Evolutionary conservation across 2,329 filamentous ascomycete genomes (phyloP).

Genomic region (Pseudocercospora eumusae): DNA sequence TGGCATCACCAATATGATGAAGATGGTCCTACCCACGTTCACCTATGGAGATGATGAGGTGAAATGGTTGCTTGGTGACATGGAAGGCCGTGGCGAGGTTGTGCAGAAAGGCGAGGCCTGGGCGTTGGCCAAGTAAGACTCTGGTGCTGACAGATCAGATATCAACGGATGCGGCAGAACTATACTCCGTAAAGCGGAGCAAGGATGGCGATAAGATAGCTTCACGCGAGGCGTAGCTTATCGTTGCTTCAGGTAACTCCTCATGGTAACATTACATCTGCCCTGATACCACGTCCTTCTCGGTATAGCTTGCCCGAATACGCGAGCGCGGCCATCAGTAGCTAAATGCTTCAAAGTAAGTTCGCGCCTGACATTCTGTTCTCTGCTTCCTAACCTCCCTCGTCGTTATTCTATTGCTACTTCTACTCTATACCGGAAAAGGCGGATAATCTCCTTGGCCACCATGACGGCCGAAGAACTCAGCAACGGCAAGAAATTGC

Average conservation of each 20-base stretch:
- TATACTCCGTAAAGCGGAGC: slow-evolving; percentile 2
- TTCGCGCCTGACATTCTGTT: background rate
- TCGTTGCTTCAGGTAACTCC: slow-evolving; percentile 7
- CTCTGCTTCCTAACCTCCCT: background rate
- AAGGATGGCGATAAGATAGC: slow-evolving; percentile 9
- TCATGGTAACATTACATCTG: background rate
- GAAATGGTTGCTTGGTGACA: slow-evolving; percentile 73
- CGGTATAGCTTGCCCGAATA: background rate
- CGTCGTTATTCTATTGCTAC: no score
- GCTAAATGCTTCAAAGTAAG: background rate
- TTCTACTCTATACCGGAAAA: background rate
- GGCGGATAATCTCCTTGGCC: background rate
- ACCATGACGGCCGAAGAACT: background rate
- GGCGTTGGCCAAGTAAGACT: slow-evolving; percentile 24
- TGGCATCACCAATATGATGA: slow-evolving; percentile 90
- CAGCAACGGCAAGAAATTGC: slow-evolving; percentile 15
- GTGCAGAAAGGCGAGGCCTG: slow-evolving; percentile 44
- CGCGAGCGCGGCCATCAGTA: background rate
- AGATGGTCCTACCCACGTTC: slow-evolving; percentile 86
- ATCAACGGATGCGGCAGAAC: background rate
- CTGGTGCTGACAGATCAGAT: background rate
- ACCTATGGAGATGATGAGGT: slow-evolving; percentile 88
- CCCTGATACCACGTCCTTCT: background rate
- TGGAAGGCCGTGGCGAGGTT: slow-evolving; percentile 71
- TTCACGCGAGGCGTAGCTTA: background rate